Conservation (phyloP, 2,329 filamentous ascomycete genomes). For the Beauveria varroae region DNA sequence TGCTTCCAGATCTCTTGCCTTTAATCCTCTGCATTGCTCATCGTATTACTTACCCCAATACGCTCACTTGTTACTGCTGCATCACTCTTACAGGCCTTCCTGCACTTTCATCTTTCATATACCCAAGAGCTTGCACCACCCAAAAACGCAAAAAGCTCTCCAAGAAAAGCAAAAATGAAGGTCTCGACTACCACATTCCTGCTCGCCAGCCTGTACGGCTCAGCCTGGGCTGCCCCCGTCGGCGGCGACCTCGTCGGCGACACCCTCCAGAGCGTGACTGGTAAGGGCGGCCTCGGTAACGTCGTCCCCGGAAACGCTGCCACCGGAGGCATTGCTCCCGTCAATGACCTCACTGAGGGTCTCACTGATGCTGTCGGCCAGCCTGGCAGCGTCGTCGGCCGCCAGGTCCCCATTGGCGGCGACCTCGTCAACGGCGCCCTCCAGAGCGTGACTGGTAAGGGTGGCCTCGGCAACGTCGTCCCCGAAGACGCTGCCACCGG, state of each 20-base stretch:
- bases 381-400: too few relatives aligned
- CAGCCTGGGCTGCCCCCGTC: neutral
- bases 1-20: too few relatives aligned
- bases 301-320: too few relatives aligned
- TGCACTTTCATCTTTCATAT: neutral
- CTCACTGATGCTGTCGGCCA: too few relatives aligned
- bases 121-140: neutral
- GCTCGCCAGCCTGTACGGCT: slow-evolving; percentile 2
- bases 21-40: too few relatives aligned
- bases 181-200: neutral
- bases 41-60: neutral
- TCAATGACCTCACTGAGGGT: too few relatives aligned
- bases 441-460: too few relatives aligned
- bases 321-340: too few relatives aligned
- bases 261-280: neutral
- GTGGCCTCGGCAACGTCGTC: too few relatives aligned
- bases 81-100: neutral
- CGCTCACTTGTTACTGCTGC: neutral
- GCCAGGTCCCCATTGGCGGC: neutral
- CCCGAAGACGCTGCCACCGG: too few relatives aligned
- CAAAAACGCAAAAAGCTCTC: neutral
- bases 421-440: neutral
- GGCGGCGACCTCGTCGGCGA: neutral
- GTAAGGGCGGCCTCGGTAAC: too few relatives aligned
- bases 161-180: neutral